Conservation (phyloP, 2,329 filamentous ascomycete genomes). For the Cercospora janseana region DNA sequence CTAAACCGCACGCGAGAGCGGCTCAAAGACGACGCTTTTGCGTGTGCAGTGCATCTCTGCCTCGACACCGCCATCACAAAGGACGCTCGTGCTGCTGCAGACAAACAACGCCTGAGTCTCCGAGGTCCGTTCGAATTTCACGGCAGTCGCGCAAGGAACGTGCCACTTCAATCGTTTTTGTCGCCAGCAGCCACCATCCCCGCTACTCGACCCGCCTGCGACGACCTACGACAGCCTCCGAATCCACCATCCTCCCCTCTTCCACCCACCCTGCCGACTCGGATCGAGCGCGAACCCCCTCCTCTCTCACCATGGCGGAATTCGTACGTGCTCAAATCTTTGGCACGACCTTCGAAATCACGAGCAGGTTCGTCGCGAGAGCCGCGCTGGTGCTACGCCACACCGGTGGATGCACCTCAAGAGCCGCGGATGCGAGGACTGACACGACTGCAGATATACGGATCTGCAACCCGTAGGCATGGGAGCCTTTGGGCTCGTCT, state of each 20-base stretch:
- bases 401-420: constrained; percentile 3
- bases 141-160: constrained; percentile 5
- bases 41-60: neutral
- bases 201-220: constrained; percentile 2
- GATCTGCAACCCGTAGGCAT: constrained; percentile 98
- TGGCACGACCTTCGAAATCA: constrained; percentile 99
- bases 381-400: constrained; percentile 12
- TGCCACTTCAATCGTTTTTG: neutral
- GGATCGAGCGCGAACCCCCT: neutral
- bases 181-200: constrained; percentile 1
- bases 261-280: neutral
- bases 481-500: constrained; percentile 97
- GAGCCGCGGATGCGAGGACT: constrained; percentile 20
- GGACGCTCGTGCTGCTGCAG: neutral
- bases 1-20: neutral
- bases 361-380: constrained; percentile 69
- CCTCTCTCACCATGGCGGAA: constrained; percentile 77
- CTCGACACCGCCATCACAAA: constrained; percentile 1
- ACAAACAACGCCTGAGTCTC: neutral
- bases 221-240: constrained; percentile 2
- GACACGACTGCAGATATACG: constrained; percentile 67
- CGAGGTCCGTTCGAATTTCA: neutral
- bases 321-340: constrained; percentile 99
- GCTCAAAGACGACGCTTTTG: constrained; percentile 1
- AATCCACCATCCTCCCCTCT: neutral